Evolutionary conservation across 75 land plant genomes (phyloP).

Genomic region (Cunninghamia lanceolata): DNA sequence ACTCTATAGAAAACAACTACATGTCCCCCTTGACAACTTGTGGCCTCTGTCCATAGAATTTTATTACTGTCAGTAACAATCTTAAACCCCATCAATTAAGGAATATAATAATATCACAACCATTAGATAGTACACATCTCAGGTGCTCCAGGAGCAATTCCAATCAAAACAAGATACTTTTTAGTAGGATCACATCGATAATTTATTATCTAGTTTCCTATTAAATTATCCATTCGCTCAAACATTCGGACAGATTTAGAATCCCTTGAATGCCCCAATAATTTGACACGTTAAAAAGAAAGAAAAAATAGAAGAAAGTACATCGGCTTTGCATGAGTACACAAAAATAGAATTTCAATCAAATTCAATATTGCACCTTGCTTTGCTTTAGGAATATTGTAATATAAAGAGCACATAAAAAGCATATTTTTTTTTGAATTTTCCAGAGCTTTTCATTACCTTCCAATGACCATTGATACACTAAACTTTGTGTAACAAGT

Average conservation of each 20-base stretch:
- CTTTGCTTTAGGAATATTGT: too few relatives aligned
- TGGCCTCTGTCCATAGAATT: conserved; percentile 56
- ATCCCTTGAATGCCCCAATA: conserved; percentile 52
- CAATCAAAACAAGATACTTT: conserved; percentile 95
- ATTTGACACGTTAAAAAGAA: neutral
- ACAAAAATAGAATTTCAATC: neutral
- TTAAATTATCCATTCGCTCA: conserved; percentile 91
- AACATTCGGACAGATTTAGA: conserved; percentile 91
- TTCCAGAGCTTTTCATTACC: neutral
- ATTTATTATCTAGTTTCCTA: conserved; percentile 90
- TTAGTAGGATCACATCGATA: conserved; percentile 93
- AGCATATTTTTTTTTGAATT: neutral
- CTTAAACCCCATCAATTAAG: too few relatives aligned
- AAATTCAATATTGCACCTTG: neutral
- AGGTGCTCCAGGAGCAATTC: conserved; percentile 96
- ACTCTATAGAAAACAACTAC: conserved; percentile 98
- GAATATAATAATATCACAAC: neutral
- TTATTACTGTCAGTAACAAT: neutral
- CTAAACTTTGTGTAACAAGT: too few relatives aligned
- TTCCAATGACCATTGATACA: too few relatives aligned
- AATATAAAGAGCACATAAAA: neutral
- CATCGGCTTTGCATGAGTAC: neutral
- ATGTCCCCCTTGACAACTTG: conserved; percentile 97
- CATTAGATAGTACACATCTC: conserved; percentile 47
- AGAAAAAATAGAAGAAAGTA: neutral